These are phyloP conservation scores for Juglanconis oblonga DNA, from an alignment of 2,329 filamentous ascomycete species.

Conservation along the genomic window DNA sequence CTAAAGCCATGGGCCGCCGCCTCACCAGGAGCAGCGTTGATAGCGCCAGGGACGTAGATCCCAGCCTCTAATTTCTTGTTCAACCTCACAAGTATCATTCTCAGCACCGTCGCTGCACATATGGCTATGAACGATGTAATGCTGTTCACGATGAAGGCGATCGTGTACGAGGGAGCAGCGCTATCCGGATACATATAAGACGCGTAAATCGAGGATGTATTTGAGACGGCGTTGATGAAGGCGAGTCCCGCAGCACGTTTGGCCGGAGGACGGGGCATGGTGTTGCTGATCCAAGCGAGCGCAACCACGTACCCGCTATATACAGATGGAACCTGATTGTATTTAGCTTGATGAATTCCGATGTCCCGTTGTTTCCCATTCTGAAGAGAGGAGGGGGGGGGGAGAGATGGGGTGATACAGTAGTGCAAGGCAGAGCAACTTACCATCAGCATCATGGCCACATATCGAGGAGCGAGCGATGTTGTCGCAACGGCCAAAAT, in stretches of 20 bases:
- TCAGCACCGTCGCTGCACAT: constrained; percentile 57
- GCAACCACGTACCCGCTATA: constrained; percentile 67
- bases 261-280: constrained; percentile 70
- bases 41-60: constrained; percentile 52
- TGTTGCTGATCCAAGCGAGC: constrained; percentile 73
- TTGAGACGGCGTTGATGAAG: constrained; percentile 72
- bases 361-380: too few relatives aligned
- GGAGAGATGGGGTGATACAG: too few relatives aligned
- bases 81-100: constrained; percentile 60
- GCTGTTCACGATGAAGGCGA: constrained; percentile 68
- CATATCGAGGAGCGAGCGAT: constrained; percentile 58
- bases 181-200: constrained; percentile 63
- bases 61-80: constrained; percentile 70
- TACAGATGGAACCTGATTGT: constrained; percentile 47
- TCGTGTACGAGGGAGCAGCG: constrained; percentile 40
- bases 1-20: constrained; percentile 62
- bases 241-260: constrained; percentile 70
- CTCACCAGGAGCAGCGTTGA: constrained; percentile 54
- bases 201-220: constrained; percentile 68
- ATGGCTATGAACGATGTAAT: constrained; percentile 63
- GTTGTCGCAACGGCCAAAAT: constrained; percentile 66
- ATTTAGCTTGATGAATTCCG: neutral
- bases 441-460: constrained; percentile 70
- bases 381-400: too few relatives aligned
- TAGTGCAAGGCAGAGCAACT: neutral